Evolutionary conservation across 1,284 basidiomycete genomes (phyloP), one percentile per base, ranked within the genome.

Genomic region (Papiliotrema laurentii): DNA sequence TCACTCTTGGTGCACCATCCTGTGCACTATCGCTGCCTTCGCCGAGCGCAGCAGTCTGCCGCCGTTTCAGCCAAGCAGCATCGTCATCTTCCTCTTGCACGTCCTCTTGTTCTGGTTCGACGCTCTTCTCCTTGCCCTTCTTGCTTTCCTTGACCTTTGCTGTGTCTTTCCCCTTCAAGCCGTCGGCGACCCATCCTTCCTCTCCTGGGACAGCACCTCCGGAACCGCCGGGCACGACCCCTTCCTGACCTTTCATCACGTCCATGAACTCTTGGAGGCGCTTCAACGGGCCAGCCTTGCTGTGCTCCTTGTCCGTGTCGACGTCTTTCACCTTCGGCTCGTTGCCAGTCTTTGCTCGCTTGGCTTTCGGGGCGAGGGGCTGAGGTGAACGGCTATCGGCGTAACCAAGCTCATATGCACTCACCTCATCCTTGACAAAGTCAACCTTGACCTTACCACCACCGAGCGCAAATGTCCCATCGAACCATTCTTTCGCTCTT

Each of bases 401-500:
- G 22, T 41, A 14, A 25, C 35, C 19, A 6, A 4, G 31, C 13
- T 14, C 5, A 35, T 28, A 10, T 5, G n/a, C 11, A 51, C 60
- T 40, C 73, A 81, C 64, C 66, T 87, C 85, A 75, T 91, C 85
- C 41, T 70, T 66, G 1, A 93, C 83, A 36, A 90, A 70, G 37
- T 83, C 80, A 7, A 96, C 88, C 50, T 75, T 81, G 52, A 97
- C 83, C 59, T 85, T 79, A 30, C 83, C 79, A 31, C 86, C 82
- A 51, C 85, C 84, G 43, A 90, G 76, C n/a, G 49, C 61, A 69
- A 85, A 97, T 0, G 86, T 89, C 28, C 81, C 80, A 68, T 96
- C 82, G 62, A 90, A 96, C 84, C 87, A 97, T 39, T 84, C 80
- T 67, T 81, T 81, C 0, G 88, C 90, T 14, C 79, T 79, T 11